Evolutionary conservation across 2,329 filamentous ascomycete species (phyloP).

Genomic region (Thielaviopsis euricoi): DNA sequence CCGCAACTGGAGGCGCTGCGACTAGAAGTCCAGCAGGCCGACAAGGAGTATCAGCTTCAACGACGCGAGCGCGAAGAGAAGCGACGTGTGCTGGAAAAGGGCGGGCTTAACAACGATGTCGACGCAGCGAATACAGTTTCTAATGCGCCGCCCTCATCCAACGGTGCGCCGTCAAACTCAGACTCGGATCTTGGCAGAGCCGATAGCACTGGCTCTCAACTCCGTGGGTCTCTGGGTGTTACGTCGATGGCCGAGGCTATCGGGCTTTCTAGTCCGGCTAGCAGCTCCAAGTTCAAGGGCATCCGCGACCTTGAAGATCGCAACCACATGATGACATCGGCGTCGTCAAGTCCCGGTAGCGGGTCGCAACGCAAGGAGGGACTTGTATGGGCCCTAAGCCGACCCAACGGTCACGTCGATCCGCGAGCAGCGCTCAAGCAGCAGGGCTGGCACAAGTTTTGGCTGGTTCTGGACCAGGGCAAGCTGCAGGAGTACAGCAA

Average conservation of each 20-base stretch:
- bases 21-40: constrained; percentile 75
- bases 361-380: constrained; percentile 77
- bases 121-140: background rate
- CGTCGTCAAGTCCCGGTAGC: constrained; percentile 36
- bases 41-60: constrained; percentile 94
- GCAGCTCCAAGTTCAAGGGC: constrained; percentile 60
- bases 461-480: constrained; percentile 94
- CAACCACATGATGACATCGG: constrained; percentile 32
- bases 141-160: constrained; percentile 46
- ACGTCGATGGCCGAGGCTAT: constrained; percentile 1
- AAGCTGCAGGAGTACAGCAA: constrained; percentile 97
- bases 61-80: constrained; percentile 93
- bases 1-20: constrained; percentile 82
- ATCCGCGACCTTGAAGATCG: constrained; percentile 85
- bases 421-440: constrained; percentile 80
- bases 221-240: constrained; percentile 26
- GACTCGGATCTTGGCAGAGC: constrained; percentile 57
- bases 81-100: constrained; percentile 75
- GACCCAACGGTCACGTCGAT: constrained; percentile 86
- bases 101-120: constrained; percentile 17
- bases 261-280: constrained; percentile 29
- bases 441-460: constrained; percentile 99
- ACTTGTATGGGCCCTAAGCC: constrained; percentile 81
- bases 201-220: constrained; percentile 57
- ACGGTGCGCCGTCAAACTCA: constrained; percentile 29